Base-by-base conservation (phyloP, 208 protist species). In the Novymonas esmeraldas region DNA sequence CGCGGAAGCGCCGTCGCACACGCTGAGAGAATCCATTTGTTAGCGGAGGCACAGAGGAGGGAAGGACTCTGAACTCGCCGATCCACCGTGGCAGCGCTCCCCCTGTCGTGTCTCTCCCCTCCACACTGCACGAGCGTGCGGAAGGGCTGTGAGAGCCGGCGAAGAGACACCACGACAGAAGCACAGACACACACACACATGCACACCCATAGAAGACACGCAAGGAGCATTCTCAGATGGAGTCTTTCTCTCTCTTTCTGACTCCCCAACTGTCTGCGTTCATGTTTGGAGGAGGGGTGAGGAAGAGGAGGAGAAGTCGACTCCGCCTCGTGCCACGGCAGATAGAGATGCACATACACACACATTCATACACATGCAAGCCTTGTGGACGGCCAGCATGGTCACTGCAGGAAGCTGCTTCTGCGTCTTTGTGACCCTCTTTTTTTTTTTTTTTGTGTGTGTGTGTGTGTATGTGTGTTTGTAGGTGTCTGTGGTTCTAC, bases 391-490 rank as follows among this genome's bases (percentile, higher is more conserved):
- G n/a, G n/a, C n/a, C n/a, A n/a, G n/a, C n/a, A n/a, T n/a, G n/a
- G n/a, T n/a, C n/a, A n/a, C n/a, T n/a, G n/a, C n/a, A n/a, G n/a
- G n/a, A n/a, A n/a, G n/a, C n/a, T 34, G 49, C 33, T 29, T 45
- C 20, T 11, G 14, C 22, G 6, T 68, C 20, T 46, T 61, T 57
- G 45, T 38, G 18, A 9, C 54, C 3, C 29, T 50, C 56, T 68
- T 66, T 73, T 51, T 64, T 58, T 62, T 54, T 59, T 26, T 28
- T 49, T 18, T 62, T 39, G 11, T 44, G 2, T 59, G 16, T 55
- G n/a, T 48, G 48, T 16, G 34, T 11, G 13, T 70, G 29, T 20
- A 16, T n/a, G 29, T 16, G 31, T 56, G 10, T 11, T 26, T 3
- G 13, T 14, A 14, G 26, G n/a, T 36, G 51, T 56, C 16, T 36